Percentiles rank a stretch among this genome's conserved stretches.
Conservation (phyloP, 108 stramenopile genomes). For the Aurantiochytrium sp. region DNA sequence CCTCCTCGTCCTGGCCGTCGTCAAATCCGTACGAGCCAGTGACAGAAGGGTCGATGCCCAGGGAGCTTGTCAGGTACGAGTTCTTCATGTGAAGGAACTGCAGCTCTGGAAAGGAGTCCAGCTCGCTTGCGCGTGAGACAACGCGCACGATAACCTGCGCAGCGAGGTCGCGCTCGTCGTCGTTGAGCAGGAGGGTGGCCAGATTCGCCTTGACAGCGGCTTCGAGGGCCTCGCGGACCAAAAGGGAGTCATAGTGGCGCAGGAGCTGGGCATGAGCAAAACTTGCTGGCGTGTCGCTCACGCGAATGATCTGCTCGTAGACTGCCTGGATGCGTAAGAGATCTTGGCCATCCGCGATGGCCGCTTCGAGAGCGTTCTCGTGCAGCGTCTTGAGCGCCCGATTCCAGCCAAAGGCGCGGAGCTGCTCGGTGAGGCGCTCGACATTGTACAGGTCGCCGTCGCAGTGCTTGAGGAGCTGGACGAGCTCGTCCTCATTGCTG, state of each 20-base stretch:
- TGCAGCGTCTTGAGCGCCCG: not conserved
- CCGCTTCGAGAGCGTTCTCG: not conserved
- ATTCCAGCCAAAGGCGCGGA: slow-evolving; percentile 13
- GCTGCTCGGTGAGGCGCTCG: not conserved
- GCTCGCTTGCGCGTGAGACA: not conserved
- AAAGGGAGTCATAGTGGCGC: not conserved
- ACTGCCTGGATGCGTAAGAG: not conserved
- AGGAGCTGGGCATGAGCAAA: not conserved
- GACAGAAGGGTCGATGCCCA: not conserved
- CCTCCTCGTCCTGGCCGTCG: not conserved
- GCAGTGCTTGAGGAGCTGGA: not conserved
- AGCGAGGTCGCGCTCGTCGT: not conserved
- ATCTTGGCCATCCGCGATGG: not conserved
- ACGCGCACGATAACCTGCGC: not conserved
- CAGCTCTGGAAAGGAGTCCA: not conserved
- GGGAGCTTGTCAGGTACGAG: not conserved
- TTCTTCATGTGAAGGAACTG: slow-evolving; percentile 21
- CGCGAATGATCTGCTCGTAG: slow-evolving; percentile 24
- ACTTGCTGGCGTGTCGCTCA: not conserved
- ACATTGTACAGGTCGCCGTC: not conserved
- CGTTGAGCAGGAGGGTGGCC: not conserved
- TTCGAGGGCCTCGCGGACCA: not conserved
- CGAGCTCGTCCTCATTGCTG: not conserved
- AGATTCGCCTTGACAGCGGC: not conserved
- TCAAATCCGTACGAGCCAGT: not conserved